Conservation (phyloP, 306 rosid species). For the Trifolium dubium region DNA sequence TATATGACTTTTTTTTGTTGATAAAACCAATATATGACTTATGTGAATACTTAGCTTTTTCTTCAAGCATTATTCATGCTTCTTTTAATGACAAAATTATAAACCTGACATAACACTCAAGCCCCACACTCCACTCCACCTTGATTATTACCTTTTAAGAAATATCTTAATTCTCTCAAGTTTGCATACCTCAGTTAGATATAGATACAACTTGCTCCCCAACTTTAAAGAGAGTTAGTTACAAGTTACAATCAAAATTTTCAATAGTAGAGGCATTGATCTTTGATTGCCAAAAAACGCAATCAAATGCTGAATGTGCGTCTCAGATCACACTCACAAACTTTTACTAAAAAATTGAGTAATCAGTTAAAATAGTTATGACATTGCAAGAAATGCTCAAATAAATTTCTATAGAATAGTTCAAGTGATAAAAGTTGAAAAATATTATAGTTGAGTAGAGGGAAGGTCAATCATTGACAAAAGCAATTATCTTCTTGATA, state of each 20-base stretch:
- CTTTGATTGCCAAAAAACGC: not conserved
- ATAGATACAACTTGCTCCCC: not conserved
- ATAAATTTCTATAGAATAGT: no score
- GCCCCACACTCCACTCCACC: not conserved
- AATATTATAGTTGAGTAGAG: no score
- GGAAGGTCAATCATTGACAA: no score
- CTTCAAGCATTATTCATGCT: not conserved
- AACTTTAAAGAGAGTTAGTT: not conserved
- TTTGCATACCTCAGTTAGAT: not conserved
- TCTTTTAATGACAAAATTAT: not conserved
- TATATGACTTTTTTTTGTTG: no score
- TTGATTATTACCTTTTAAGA: not conserved
- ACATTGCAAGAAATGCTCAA: no score
- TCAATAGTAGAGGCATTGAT: not conserved
- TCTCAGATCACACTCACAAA: not conserved
- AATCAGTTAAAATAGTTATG: no score
- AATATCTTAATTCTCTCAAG: not conserved
- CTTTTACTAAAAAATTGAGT: not conserved
- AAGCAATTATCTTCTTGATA: no score
- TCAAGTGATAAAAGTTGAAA: no score
- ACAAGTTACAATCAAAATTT: not conserved
- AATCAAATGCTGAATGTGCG: not conserved
- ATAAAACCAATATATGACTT: no score
- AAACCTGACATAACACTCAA: not conserved
- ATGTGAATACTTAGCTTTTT: no score